Base-by-base conservation (phyloP, 805 yeast genomes). In the Cyberlindnera lachancei region DNA sequence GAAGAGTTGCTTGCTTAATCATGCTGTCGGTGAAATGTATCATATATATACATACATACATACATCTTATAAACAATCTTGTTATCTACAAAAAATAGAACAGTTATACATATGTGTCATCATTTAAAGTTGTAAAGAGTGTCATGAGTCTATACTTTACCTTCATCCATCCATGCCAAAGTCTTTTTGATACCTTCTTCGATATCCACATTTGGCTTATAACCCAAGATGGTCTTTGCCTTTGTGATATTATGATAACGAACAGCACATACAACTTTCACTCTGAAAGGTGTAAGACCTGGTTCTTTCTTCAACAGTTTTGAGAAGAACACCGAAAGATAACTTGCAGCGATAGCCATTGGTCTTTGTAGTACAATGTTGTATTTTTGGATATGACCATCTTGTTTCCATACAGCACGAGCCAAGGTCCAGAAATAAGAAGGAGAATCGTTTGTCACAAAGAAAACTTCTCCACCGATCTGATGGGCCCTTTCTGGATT, bases 381-480 rank as follows among this genome's bases (percentile, higher is more conserved):
- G 32, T 59, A 66, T 18, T 68, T 69, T 44, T 81, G 92, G 34
- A 84, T 70, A 51, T 79, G 81, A 4, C 96, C 96, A 59, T 87
- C 96, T 15, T 90, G 88, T 55, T 90, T 90, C 97, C 97, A 92
- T 17, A 92, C 94, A 2, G 94, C 82, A 52, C 96, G 74, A 7
- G 96, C 96, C 46, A 92, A 66, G 4, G 96, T 85, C 96, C 97
- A 92, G 59, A 92, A 92, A 58, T 88, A 94, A 13, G 92, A 73
- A 14, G 98, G 98, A 4, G 88, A 70, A 58, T 88, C 97, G 55
- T 92, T 92, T 7, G 98, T 90, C 41, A 92, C 66, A 53, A 90
- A 86, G 56, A 86, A 92, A 2, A 80, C 72, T 55, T 90, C 85
- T 33, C 98, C 98, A 5, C 85, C 80, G 16, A 90, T 76, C 18